phyloP scores from a whole-genome alignment of 257 asterid genomes.

The Ballota nigra region DNA sequence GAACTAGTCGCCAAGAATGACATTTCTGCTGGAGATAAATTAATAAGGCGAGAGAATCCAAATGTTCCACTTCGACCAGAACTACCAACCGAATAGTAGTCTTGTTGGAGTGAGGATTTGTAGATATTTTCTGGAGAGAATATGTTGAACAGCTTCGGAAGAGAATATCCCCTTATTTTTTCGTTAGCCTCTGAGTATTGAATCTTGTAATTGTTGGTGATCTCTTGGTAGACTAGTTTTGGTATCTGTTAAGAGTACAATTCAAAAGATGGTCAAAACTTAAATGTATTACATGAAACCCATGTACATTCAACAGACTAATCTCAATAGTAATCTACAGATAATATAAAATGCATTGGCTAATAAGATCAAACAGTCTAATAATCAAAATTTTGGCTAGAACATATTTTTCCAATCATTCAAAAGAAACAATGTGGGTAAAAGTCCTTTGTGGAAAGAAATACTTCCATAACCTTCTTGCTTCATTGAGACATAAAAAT shows the following conservation, averaged over 20 bases:
- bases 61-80: constrained; percentile 58
- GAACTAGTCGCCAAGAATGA: constrained; percentile 72
- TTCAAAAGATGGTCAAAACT: constrained; percentile 19
- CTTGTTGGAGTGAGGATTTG: constrained; percentile 45
- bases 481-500: background rate
- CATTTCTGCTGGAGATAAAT: constrained; percentile 77
- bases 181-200: constrained; percentile 33
- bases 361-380: background rate
- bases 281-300: background rate
- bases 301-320: background rate
- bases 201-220: constrained; percentile 34
- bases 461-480: background rate
- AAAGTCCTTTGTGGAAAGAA: constrained; percentile 3
- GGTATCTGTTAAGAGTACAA: constrained; percentile 60
- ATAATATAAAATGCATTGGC: constrained; percentile 8
- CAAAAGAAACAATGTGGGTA: background rate
- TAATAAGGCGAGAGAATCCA: constrained; percentile 78
- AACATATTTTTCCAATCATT: background rate
- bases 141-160: constrained; percentile 66
- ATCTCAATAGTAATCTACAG: constrained; percentile 12
- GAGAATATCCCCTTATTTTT: constrained; percentile 38
- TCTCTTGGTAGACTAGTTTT: constrained; percentile 73
- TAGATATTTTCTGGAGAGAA: constrained; percentile 75
- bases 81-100: constrained; percentile 28
- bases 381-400: background rate